Evolutionary conservation across 371 early-diverging fungal species (phyloP).

Genomic region (Mortierella sp.): DNA sequence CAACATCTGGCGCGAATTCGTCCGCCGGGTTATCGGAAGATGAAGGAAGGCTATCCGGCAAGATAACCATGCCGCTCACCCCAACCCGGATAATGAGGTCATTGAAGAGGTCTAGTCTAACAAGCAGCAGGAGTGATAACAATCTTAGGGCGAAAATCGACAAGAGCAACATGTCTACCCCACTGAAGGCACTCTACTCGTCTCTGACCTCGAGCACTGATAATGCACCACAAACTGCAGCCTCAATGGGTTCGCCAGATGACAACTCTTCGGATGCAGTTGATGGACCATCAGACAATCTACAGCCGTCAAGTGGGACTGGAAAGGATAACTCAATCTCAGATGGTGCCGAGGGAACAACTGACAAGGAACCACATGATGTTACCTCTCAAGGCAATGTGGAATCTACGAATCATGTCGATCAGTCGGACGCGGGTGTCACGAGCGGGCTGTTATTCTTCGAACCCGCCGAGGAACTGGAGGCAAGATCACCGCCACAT

Average conservation of each 20-base stretch:
- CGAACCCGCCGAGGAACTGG: slow-evolving; percentile 14
- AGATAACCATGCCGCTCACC: slow-evolving; percentile 7
- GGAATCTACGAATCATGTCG: not conserved
- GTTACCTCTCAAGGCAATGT: not conserved
- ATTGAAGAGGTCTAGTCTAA: slow-evolving; percentile 18
- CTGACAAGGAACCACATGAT: not conserved
- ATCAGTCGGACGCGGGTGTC: not conserved
- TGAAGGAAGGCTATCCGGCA: slow-evolving; percentile 1
- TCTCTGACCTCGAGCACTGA: slow-evolving; percentile 1
- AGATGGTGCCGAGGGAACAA: too few relatives aligned
- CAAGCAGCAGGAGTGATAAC: slow-evolving; percentile 44
- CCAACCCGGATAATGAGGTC: slow-evolving; percentile 36
- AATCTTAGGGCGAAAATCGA: slow-evolving; percentile 28
- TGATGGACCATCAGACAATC: not conserved
- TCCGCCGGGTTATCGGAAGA: slow-evolving; percentile 21
- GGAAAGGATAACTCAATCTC: not conserved
- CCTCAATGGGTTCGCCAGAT: not conserved
- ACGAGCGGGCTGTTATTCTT: slow-evolving; percentile 17
- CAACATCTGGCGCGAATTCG: slow-evolving; percentile 35
- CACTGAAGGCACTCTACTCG: slow-evolving; percentile 17
- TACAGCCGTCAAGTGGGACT: not conserved
- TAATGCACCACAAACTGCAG: not conserved
- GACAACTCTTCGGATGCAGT: not conserved
- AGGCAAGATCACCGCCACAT: slow-evolving; percentile 2
- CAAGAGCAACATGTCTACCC: slow-evolving; percentile 18